Percentiles rank a stretch among this genome's conserved stretches.
These are phyloP conservation scores for Sclerotinia glacialis DNA, from an alignment of 2,329 filamentous ascomycete species.

Conservation along the genomic window DNA sequence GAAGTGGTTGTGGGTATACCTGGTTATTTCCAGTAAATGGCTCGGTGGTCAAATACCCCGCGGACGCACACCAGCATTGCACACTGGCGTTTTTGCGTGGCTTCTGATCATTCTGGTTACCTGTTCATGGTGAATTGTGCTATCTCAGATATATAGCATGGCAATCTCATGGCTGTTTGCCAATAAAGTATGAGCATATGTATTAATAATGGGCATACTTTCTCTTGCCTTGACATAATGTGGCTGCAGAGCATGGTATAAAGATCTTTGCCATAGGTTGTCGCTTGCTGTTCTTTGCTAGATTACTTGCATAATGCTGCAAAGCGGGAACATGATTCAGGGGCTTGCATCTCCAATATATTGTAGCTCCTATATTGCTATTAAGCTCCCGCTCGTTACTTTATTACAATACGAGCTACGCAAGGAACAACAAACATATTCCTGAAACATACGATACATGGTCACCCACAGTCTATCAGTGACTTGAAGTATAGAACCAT, in stretches of 20 bases:
- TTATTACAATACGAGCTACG: neutral
- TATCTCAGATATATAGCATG: neutral
- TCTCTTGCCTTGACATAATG: neutral
- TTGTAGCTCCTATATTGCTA: neutral
- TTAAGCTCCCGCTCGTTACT: no score
- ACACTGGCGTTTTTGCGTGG: neutral
- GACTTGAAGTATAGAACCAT: neutral
- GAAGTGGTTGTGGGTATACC: neutral
- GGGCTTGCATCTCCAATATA: neutral
- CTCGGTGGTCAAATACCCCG: neutral
- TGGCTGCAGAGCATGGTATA: neutral
- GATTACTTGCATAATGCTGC: neutral
- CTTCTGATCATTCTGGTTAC: neutral
- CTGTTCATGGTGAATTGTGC: neutral
- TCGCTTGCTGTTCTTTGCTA: neutral
- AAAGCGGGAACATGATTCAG: neutral
- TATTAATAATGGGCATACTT: neutral
- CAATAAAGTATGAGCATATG: neutral
- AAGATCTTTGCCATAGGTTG: neutral
- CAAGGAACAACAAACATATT: neutral
- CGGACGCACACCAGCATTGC: neutral
- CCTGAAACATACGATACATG: neutral
- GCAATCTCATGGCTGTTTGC: neutral
- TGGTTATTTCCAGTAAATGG: neutral
- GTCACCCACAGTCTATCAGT: neutral